Evolutionary conservation across 352 stramenopile genomes (phyloP), one percentile per base, ranked within the genome.

Genomic region (Globisporangium radiosum): DNA sequence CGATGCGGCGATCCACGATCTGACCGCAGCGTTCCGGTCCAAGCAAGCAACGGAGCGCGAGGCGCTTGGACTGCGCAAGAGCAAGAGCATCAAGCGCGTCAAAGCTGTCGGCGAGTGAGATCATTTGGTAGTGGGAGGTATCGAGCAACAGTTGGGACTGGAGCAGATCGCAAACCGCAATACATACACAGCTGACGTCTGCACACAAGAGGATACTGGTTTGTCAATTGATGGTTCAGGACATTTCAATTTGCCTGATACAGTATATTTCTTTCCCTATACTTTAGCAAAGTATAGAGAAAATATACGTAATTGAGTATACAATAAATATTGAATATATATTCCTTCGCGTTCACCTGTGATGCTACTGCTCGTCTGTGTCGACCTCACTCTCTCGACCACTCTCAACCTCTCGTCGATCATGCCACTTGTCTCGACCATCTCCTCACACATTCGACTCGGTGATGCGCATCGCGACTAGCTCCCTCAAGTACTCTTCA

Each of bases 11-110:
- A 60, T 92, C 0, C 64, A 70, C 19, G 71, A 76, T 37, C 68
- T 92, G 9, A 72, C 73, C 42, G 39, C 62, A n/a, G 81, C 81
- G 9, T 94, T 94, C 57, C 76, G 68, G 47, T 92, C 81, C 52
- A 94, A 94, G 70, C 85, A 94, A 63, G 80, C 75, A 4, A 72
- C 82, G 3, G 83, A 92, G 61, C 68, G 83, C 38, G 83, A 90
- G 5, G 63, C 66, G 14, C 63, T 90, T n/a, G 78, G 81, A 15
- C 64, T 92, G 48, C 79, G 83, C 17, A 76, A 90, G 38, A 78
- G 79, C 56, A 76, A 90, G 38, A 78, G 79, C 56, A 82, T 81
- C 43, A 92, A 92, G 57, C 79, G 81, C 9, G 78, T 89, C 38
- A 78, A 78, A 49, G 19, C 53, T 17, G 60, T 68, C 51, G 72